Conservation (phyloP, 495 filamentous ascomycete genomes). For the Parathielavia hyrcaniae region DNA sequence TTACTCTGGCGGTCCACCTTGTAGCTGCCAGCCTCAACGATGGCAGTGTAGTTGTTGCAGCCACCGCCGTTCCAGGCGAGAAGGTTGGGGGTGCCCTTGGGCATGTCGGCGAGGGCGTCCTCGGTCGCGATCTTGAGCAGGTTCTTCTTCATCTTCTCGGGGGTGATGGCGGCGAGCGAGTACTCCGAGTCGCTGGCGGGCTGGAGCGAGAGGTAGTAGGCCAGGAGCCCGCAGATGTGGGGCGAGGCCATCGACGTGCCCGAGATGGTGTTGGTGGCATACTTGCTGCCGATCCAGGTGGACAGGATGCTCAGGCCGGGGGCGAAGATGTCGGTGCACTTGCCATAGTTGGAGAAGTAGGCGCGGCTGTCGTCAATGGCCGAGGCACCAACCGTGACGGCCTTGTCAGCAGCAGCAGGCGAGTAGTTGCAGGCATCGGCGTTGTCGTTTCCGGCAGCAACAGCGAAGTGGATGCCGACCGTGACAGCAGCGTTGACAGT, state of each 20-base stretch:
- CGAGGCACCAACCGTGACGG: slow-evolving; percentile 93
- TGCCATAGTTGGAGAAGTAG: slow-evolving; percentile 99
- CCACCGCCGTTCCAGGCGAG: slow-evolving; percentile 99
- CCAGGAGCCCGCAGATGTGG: slow-evolving; percentile 90
- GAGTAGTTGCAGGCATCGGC: slow-evolving; percentile 99
- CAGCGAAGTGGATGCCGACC: slow-evolving; percentile 91
- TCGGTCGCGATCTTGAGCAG: slow-evolving; percentile 77
- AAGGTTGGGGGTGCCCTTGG: slow-evolving; percentile 71
- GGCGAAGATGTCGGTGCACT: slow-evolving; percentile 99
- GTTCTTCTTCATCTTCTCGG: slow-evolving; percentile 86
- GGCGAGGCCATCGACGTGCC: slow-evolving; percentile 99
- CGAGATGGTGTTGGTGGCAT: slow-evolving; percentile 95
- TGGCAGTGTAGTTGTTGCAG: slow-evolving; percentile 78
- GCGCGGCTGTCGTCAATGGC: slow-evolving; percentile 91
- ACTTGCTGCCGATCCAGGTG: slow-evolving; percentile 94
- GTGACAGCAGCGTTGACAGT: slow-evolving; percentile 90
- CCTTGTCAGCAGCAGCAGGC: slow-evolving; percentile 86
- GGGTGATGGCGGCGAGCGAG: slow-evolving; percentile 81
- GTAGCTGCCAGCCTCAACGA: slow-evolving; percentile 66
- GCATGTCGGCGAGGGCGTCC: slow-evolving; percentile 76
- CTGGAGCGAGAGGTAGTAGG: slow-evolving; percentile 96
- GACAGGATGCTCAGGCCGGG: slow-evolving; percentile 95
- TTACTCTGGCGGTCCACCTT: slow-evolving; percentile 30
- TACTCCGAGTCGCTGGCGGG: slow-evolving; percentile 82
- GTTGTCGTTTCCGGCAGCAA: slow-evolving; percentile 97